Percentiles rank a stretch among this genome's conserved stretches.
These are phyloP conservation scores for Quercus phellos DNA, from an alignment of 331 rosid genomes.

Conservation along the genomic window DNA sequence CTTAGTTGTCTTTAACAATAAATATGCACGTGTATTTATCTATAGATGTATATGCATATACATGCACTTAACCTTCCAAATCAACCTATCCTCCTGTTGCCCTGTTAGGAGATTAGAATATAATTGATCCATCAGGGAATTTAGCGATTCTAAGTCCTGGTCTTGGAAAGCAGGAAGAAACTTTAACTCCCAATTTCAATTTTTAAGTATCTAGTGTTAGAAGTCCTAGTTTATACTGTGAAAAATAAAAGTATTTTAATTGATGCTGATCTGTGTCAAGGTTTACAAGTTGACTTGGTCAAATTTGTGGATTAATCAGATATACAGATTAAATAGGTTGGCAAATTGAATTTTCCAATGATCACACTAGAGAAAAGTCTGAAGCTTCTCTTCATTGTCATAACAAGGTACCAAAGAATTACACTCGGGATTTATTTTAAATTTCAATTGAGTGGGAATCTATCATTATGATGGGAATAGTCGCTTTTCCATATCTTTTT, in stretches of 20 bases:
- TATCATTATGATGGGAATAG: not conserved
- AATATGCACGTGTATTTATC: no score
- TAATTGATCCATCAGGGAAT: no score
- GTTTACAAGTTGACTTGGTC: not conserved
- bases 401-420: not conserved
- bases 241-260: not conserved
- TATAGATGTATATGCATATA: no score
- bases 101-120: no score
- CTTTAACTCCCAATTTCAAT: not conserved
- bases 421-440: not conserved
- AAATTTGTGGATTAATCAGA: not conserved
- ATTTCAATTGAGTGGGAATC: not conserved
- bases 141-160: no score
- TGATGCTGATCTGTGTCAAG: not conserved
- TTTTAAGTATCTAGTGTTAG: not conserved
- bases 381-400: not conserved
- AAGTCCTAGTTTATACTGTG: not conserved
- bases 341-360: not conserved
- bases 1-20: no score
- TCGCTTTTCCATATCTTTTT: not conserved
- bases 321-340: not conserved
- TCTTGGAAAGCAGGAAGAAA: no score
- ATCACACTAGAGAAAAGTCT: not conserved
- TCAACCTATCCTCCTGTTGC: no score
- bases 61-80: no score